A percentile compares a stretch with the other conserved stretches of the same genome.
Conservation (phyloP, 2,329 filamentous ascomycete genomes). For the Fusarium sp. region DNA sequence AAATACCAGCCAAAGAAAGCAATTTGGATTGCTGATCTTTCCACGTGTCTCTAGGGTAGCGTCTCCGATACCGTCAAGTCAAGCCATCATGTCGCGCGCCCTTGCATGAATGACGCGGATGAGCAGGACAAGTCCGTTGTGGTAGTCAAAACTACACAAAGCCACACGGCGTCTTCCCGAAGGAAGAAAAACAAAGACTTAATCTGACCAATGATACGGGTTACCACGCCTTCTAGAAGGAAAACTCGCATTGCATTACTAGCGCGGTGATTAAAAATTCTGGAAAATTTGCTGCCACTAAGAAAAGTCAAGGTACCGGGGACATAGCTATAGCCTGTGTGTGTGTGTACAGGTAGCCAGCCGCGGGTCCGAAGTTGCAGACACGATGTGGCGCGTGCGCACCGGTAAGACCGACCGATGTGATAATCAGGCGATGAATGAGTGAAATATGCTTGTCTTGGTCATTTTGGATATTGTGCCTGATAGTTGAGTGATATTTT, state of each 20-base stretch:
- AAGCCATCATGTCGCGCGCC: neutral
- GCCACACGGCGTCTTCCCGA: neutral
- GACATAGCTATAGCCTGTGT: neutral
- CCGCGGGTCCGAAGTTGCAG: conserved; percentile 32
- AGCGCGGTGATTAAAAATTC: conserved; percentile 15
- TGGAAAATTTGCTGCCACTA: conserved; percentile 8
- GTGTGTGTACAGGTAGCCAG: neutral
- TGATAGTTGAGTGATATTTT: neutral
- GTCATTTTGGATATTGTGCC: neutral
- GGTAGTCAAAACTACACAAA: neutral
- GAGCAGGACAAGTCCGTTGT: neutral
- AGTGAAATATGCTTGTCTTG: neutral
- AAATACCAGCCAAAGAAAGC: neutral
- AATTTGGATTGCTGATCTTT: conserved; percentile 3
- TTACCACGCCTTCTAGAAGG: conserved; percentile 19
- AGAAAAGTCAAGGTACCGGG: neutral
- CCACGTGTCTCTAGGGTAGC: conserved; percentile 9
- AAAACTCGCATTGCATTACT: conserved; percentile 2
- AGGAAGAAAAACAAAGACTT: neutral
- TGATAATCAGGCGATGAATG: conserved; percentile 16
- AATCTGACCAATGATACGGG: neutral
- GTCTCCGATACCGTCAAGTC: neutral
- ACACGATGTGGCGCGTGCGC: conserved; percentile 8
- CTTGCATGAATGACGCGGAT: conserved; percentile 1
- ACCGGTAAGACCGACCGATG: conserved; percentile 25